Evolutionary conservation across 2,329 filamentous ascomycete species (phyloP), one percentile per base, ranked within the genome.

Genomic region (Fusarium tricinctum): DNA sequence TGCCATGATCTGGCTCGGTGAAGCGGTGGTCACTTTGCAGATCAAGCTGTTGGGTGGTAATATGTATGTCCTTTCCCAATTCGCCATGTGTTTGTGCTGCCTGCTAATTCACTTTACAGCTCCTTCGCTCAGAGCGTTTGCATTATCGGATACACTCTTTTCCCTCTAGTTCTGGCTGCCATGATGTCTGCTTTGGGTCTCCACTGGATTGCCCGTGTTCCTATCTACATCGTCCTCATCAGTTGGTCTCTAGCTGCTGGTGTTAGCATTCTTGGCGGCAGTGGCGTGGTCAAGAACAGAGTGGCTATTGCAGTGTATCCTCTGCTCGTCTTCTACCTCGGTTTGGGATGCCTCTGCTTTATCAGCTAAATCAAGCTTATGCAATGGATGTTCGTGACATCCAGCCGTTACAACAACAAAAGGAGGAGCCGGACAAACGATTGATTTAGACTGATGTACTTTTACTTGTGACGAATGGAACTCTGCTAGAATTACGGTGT

Each of bases 91-190:
- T 22, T 9, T 12, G 17, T 50, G n/a, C 10, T 17, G 32, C 14
- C 59, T 57, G 47, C 75, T 78, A 69, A 76, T 65, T 32, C 19
- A 45, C 4, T 33, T 14, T 28, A 50, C 77, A 98, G 95, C 75
- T 97, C 96, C 19, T 99, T 99, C 79, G 96, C 97, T 76, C 96
- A 99, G 80, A 97, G 94, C 59, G 88, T 99, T 71, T 98, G 94
- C 80, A 97, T 99, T 74, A 99, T 99, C 77, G 96, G 96, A 45
- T 99, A 99, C 81, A 99, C 96, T 2, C 88, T 99, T 57, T 99
- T 99, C 82, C 96, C 96, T 3, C 88, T 99, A 53, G 96, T 98
- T 73, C 92, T 99, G 71, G 97, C 97, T 9, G 90, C 95, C 3
- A 83, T 97, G 51, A 88, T 99, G 68, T 97, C 94, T 57, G 95